Evolutionary conservation across 176 grass and related monocot species (phyloP).

Genomic region (Hordeum marinum): DNA sequence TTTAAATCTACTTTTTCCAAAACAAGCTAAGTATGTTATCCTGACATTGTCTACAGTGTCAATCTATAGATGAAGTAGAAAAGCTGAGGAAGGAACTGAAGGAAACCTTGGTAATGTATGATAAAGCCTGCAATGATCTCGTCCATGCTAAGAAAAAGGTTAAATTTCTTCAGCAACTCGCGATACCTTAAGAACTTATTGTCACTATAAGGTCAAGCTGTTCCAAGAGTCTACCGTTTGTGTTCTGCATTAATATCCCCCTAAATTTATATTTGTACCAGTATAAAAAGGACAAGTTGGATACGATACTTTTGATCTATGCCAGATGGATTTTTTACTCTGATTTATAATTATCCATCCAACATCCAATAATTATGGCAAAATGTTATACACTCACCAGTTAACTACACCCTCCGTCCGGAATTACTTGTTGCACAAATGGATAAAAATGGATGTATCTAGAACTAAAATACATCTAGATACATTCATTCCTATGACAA

Average conservation of each 20-base stretch:
- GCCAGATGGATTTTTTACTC: neutral
- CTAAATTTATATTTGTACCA: neutral
- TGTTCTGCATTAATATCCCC: neutral
- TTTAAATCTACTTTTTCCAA: neutral
- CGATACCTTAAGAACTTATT: neutral
- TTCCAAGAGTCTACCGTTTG: neutral
- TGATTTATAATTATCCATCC: neutral
- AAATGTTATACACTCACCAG: neutral
- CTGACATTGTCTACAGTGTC: conserved; percentile 38
- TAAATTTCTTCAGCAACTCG: neutral
- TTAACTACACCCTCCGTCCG: no score
- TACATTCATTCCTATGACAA: no score
- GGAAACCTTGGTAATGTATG: conserved; percentile 51
- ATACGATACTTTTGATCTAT: neutral
- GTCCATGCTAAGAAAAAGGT: conserved; percentile 61
- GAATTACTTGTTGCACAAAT: no score
- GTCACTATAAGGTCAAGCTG: neutral
- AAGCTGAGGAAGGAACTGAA: conserved; percentile 64
- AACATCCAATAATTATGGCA: neutral
- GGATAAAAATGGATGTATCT: no score
- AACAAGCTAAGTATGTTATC: conserved; percentile 10
- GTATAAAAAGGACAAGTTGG: no score
- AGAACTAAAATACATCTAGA: no score
- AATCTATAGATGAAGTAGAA: conserved; percentile 53
- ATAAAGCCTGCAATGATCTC: conserved; percentile 62